Evolutionary conservation across 75 land plant genomes (phyloP).

Genomic region (Azolla pinnata): DNA sequence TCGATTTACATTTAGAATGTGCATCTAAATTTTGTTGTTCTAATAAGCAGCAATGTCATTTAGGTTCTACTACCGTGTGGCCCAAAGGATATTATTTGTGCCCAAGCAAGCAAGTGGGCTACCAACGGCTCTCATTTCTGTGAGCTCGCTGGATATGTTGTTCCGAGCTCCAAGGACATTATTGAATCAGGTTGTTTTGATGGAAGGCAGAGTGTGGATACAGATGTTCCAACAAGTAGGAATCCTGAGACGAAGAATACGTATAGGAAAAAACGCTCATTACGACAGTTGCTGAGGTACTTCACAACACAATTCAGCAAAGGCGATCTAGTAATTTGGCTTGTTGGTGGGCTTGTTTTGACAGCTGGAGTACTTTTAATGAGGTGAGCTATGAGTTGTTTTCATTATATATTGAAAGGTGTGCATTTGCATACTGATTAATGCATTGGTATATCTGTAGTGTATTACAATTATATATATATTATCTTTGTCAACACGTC

Average conservation of each 20-base stretch:
- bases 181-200: conserved; percentile 57
- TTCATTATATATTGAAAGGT: no score
- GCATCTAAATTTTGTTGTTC: no score
- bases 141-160: conserved; percentile 49
- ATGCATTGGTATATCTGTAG: no score
- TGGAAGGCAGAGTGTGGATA: conserved; percentile 56
- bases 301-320: conserved; percentile 35
- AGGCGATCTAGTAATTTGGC: conserved; percentile 59
- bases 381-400: conserved; percentile 51
- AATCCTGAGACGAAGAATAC: conserved; percentile 16
- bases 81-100: conserved; percentile 65
- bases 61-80: conserved; percentile 82
- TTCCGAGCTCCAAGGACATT: neutral
- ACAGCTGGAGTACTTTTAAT: conserved; percentile 55
- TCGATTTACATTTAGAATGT: no score
- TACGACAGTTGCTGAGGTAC: conserved; percentile 28
- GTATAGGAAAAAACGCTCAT: neutral
- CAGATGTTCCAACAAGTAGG: conserved; percentile 32
- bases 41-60: no score
- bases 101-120: conserved; percentile 58
- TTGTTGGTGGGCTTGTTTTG: conserved; percentile 77
- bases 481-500: no score
- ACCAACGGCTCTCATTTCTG: conserved; percentile 75
- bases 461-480: no score
- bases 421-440: no score